Evolutionary conservation across 371 early-diverging fungal genomes (phyloP), one percentile per base, ranked within the genome.

Genomic region (Circinella minor): DNA sequence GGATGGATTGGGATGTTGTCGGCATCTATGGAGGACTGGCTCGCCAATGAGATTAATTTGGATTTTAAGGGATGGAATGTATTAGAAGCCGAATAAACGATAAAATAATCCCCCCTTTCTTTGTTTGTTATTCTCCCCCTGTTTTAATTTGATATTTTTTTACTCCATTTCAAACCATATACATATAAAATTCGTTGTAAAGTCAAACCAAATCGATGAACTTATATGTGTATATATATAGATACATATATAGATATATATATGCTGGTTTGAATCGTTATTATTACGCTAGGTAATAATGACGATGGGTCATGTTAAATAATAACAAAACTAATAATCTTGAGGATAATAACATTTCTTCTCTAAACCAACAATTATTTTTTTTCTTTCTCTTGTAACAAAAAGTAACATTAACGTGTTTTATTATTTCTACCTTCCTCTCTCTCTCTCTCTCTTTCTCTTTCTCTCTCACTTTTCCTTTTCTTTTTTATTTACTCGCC

Each of bases 1-100:
- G 79, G 76, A 20, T 59, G 59, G 59, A 66, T 66, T 8, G 60
- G 65, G 36, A 20, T 11, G n/a, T 54, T 65, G 15, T 66, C 66
- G 51, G 0, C 39, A 39, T 62, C 47, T 4, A 46, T 43, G 47
- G 62, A 62, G 8, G 43, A 39, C 6, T 43, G 43, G 37, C n/a
- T 62, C n/a, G 62, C 62, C 62, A 27, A 18, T 57, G 9, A 13
- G 7, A 57, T 57, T 9, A 57, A 57, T 57, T 57, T 57, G 57
- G 48, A 20, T 9, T 14, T 18, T 27, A 36, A 61, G 62, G 62
- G 62, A 61, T 61, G 65, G 65, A 49, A 49, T 65, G 49, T 51
- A n/a, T 51, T 5, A 27, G 7, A 57, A 57, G 15, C 51, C 4
- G 4, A 8, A 51, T 43, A 43, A 51, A 5, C 5, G 51, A 51